Evolutionary conservation across 2,329 filamentous ascomycete genomes (phyloP), one percentile per base, ranked within the genome.

Genomic region (Raffaelea arxii): DNA sequence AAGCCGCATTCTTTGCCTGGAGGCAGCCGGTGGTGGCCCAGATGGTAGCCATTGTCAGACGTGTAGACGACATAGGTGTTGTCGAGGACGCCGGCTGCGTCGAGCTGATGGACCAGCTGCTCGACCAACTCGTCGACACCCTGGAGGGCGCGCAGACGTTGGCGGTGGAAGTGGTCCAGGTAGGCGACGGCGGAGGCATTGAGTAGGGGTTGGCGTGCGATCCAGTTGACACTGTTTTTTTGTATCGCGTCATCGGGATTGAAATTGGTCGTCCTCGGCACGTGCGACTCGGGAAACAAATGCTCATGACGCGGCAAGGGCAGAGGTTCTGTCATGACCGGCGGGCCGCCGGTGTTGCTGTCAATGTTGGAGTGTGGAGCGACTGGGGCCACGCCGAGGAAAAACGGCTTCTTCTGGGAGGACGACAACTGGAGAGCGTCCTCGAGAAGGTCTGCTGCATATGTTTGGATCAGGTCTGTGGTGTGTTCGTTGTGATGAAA

Each of bases 181-280:
- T 70, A 71, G 0, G 62, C 62, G 11, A 77, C 53, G 2, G 64
- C 58, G 1, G 65, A 38, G 59, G 65, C 59, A 12, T 59, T 68
- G 27, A 72, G 63, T 47, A 61, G 58, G 1, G 65, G 59, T 3
- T 74, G 63, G 3, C 59, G 53, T 2, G 59, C 57, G 12, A 76
- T 59, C 70, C 72, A 77, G 35, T 60, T 68, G 12, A 67, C 72
- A 27, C 62, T 62, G 10, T 61, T 61, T n/a, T n/a, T n/a, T n/a
- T n/a, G n/a, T n/a, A n/a, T n/a, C 5, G 65, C 61, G 56, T 66
- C 63, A 3, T 76, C 69, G 0, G 82, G 81, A 52, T 87, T 87
- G 60, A 86, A 87, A 56, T 78, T 77, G 0, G 67, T 62, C 0
- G 72, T 78, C 6, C 82, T 66, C 0, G 83, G 82, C 0, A 84